A percentile compares a stretch with the other conserved stretches of the same genome.
Conservation (phyloP, 2,329 filamentous ascomycete genomes). For the Coniochaeta sp. region DNA sequence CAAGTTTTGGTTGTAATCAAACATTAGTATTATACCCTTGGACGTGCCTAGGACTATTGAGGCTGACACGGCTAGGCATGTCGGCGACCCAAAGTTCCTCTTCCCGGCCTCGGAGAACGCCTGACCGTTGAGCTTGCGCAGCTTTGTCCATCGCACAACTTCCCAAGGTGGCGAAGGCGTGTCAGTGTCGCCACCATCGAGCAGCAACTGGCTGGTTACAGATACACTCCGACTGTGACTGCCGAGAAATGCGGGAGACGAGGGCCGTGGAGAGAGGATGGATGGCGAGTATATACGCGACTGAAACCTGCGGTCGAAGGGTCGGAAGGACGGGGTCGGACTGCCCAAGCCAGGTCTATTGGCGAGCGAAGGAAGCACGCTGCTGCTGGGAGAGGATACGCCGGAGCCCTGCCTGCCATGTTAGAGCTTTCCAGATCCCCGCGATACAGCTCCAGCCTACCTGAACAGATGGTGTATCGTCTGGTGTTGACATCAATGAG, state of each 20-base stretch:
- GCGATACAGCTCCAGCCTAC: conserved; percentile 34
- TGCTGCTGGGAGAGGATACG: conserved; percentile 64
- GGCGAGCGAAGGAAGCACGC: conserved; percentile 60
- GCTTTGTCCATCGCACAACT: conserved; percentile 89
- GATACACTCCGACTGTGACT: conserved; percentile 76
- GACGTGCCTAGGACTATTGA: conserved; percentile 86
- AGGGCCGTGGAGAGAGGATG: conserved; percentile 54
- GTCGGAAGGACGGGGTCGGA: conserved; percentile 76
- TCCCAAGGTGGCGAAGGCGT: conserved; percentile 84
- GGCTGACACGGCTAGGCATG: conserved; percentile 81
- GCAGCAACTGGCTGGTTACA: conserved; percentile 59
- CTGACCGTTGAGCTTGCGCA: conserved; percentile 82
- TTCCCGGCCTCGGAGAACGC: conserved; percentile 88
- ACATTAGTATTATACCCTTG: conserved; percentile 89
- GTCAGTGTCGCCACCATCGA: conserved; percentile 58
- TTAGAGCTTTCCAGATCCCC: neutral
- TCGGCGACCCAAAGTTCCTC: conserved; percentile 86
- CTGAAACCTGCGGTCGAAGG: conserved; percentile 92
- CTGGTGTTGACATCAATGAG: conserved; percentile 65
- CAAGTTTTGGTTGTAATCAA: conserved; percentile 94
- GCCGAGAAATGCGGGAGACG: conserved; percentile 71
- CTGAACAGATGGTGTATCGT: conserved; percentile 78
- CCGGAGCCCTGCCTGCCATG: conserved; percentile 43
- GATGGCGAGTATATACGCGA: conserved; percentile 66
- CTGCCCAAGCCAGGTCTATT: conserved; percentile 59